These are phyloP conservation scores for Claviceps sp. DNA, from an alignment of 2,329 filamentous ascomycete genomes.

Conservation along the genomic window DNA sequence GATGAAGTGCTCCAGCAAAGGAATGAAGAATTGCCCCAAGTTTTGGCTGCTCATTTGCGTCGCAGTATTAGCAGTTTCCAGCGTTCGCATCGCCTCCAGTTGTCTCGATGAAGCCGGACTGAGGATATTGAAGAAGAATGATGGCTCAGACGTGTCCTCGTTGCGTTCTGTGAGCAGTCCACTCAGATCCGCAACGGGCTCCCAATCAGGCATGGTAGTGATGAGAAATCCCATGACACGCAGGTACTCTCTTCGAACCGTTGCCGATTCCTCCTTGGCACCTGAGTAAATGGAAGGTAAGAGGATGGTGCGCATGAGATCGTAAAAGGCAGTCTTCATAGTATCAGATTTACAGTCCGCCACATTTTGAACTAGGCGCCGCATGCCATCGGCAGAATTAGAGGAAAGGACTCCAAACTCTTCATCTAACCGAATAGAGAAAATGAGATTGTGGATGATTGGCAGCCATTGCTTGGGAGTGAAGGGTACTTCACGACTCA, in stretches of 20 bases:
- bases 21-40: constrained; percentile 75
- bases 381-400: constrained; percentile 71
- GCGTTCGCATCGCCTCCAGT: constrained; percentile 65
- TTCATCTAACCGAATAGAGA: constrained; percentile 71
- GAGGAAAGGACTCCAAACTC: constrained; percentile 71
- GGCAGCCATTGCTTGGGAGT: constrained; percentile 72
- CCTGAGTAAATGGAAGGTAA: constrained; percentile 67
- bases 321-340: constrained; percentile 32
- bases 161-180: constrained; percentile 47
- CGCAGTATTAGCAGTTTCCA: constrained; percentile 54
- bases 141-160: constrained; percentile 51
- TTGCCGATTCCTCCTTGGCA: constrained; percentile 64
- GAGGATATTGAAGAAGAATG: constrained; percentile 87
- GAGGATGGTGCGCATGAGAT: constrained; percentile 50
- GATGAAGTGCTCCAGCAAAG: constrained; percentile 86
- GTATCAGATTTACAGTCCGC: constrained; percentile 25
- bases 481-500: constrained; percentile 43
- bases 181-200: constrained; percentile 59
- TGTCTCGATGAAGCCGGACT: constrained; percentile 82
- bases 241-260: constrained; percentile 72
- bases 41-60: constrained; percentile 61
- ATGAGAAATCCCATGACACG: constrained; percentile 69
- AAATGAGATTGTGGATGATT: constrained; percentile 78
- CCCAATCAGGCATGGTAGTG: constrained; percentile 54
- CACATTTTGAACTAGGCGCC: constrained; percentile 59